Conservation (phyloP, 2,329 filamentous ascomycete genomes). For the Penicillium sp. region DNA sequence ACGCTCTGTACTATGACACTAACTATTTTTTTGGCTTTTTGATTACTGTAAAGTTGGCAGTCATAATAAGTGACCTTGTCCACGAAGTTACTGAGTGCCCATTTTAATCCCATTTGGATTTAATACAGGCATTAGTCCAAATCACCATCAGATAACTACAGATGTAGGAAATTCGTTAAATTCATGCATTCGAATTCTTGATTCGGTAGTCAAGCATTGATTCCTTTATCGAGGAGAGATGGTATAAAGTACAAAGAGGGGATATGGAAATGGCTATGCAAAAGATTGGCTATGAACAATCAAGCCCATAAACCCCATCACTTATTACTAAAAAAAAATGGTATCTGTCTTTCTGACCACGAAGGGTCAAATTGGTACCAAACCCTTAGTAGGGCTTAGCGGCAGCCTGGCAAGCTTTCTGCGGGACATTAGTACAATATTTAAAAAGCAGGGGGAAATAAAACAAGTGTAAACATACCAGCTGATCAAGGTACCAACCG, state of each 20-base stretch:
- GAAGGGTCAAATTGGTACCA: conserved; percentile 9
- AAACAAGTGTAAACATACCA: conserved; percentile 48
- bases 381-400: conserved; percentile 65
- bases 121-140: neutral
- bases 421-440: conserved; percentile 33
- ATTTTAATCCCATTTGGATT: neutral
- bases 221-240: conserved; percentile 24
- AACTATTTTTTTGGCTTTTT: neutral
- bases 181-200: conserved; percentile 10
- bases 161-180: neutral
- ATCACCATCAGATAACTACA: neutral
- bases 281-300: conserved; percentile 7
- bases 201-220: conserved; percentile 11
- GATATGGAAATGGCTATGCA: conserved; percentile 24
- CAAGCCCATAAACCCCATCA: conserved; percentile 10
- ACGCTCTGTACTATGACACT: neutral
- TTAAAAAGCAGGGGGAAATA: neutral
- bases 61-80: neutral
- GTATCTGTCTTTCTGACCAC: conserved; percentile 10
- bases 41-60: neutral
- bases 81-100: neutral
- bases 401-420: conserved; percentile 80
- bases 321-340: conserved; percentile 8
- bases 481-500: conserved; percentile 96
- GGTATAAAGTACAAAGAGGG: conserved; percentile 27